Conservation (phyloP, 805 yeast genomes). For the Schwanniomyces pseudopolymorphus region DNA sequence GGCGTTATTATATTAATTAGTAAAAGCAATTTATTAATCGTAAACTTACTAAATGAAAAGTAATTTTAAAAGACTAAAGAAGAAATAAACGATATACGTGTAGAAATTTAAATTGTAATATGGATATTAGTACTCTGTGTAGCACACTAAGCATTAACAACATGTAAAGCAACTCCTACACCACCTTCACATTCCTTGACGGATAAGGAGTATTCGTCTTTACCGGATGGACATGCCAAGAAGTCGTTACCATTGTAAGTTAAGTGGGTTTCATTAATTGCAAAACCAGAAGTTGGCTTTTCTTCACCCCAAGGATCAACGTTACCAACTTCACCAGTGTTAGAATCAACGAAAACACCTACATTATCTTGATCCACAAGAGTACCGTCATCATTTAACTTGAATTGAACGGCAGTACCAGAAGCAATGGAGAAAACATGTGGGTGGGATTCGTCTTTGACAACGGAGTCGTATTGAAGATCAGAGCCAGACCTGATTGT, state of each 20-base stretch:
- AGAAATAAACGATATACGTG: too few relatives aligned
- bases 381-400: constrained; percentile 24
- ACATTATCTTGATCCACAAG: constrained; percentile 31
- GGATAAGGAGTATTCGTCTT: constrained; percentile 22
- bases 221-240: constrained; percentile 38
- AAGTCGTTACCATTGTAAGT: constrained; percentile 33
- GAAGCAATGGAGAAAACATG: constrained; percentile 38
- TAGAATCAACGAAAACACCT: constrained; percentile 26
- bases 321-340: constrained; percentile 32
- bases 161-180: constrained; percentile 17
- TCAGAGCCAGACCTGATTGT: constrained; percentile 23
- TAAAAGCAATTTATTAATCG: too few relatives aligned
- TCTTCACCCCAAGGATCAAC: constrained; percentile 32
- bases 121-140: too few relatives aligned
- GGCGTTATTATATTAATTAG: too few relatives aligned
- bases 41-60: too few relatives aligned
- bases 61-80: too few relatives aligned
- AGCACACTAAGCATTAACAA: background rate
- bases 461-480: constrained; percentile 24
- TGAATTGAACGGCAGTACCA: constrained; percentile 24
- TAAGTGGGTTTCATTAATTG: constrained; percentile 38
- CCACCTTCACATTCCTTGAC: constrained; percentile 28
- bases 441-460: constrained; percentile 28
- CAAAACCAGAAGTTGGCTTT: constrained; percentile 38
- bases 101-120: too few relatives aligned